Conservation (phyloP, 441 rosid genomes). For the Pelargonium fulgidum region DNA sequence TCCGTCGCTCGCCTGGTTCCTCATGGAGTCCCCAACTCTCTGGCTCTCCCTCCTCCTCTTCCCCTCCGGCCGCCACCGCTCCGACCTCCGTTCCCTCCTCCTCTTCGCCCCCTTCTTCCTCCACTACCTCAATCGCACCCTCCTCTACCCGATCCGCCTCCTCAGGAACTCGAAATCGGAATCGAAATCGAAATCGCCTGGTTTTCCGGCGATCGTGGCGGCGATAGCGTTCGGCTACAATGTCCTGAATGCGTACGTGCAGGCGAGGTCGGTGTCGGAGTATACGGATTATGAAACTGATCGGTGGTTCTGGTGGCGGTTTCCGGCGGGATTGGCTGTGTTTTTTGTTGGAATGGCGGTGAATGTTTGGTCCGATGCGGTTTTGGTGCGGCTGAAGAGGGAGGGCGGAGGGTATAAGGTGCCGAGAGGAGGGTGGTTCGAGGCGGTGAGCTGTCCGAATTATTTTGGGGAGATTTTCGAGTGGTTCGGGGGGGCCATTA, state of each 20-base stretch:
- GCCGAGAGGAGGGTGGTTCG: conserved; percentile 60
- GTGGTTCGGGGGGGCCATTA: conserved; percentile 81
- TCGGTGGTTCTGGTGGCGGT: conserved; percentile 51
- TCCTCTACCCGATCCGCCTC: conserved; percentile 72
- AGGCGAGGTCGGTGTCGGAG: conserved; percentile 74
- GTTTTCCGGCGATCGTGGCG: conserved; percentile 52
- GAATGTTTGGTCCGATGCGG: conserved; percentile 53
- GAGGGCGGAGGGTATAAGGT: conserved; percentile 54
- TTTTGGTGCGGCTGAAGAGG: conserved; percentile 53
- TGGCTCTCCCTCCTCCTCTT: conserved; percentile 63
- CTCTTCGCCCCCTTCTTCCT: conserved; percentile 57
- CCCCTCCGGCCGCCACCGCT: conserved; percentile 50
- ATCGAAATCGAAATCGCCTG: background rate
- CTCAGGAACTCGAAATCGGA: too few species aligned
- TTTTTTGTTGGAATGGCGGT: conserved; percentile 53
- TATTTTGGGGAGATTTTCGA: conserved; percentile 78
- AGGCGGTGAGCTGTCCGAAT: conserved; percentile 70
- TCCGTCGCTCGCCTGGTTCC: conserved; percentile 74
- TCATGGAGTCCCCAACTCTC: conserved; percentile 81
- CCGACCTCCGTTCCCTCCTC: conserved; percentile 46
- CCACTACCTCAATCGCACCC: conserved; percentile 75
- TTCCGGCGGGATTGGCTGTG: conserved; percentile 38
- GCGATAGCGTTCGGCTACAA: conserved; percentile 59
- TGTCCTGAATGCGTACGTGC: conserved; percentile 60
- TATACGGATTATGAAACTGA: conserved; percentile 45